phyloP scores from a whole-genome alignment of 352 stramenopile species.

The Lagenidium giganteum region DNA sequence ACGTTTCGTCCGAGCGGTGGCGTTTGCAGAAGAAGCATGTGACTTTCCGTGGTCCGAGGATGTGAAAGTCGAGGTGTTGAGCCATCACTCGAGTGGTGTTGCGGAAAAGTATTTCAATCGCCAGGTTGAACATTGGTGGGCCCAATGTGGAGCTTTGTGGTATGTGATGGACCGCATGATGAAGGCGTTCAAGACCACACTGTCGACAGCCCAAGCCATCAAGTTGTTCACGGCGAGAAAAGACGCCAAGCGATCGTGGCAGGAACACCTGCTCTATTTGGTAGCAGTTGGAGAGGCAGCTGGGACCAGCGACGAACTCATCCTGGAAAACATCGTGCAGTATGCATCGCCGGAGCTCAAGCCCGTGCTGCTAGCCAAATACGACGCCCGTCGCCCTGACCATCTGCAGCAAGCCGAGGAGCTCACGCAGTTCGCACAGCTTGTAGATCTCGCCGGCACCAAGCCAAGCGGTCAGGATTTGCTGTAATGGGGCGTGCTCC shows the following conservation, averaged over 20 bases:
- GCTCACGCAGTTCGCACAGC: constrained; percentile 3
- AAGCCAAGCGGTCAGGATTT: no score
- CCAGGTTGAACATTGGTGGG: constrained; percentile 2
- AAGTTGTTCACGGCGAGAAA: constrained; percentile 1
- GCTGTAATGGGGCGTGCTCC: no score
- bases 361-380: neutral
- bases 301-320: neutral
- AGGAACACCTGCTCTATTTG: constrained; percentile 7
- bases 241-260: neutral
- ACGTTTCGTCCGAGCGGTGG: neutral
- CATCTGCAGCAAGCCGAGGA: constrained; percentile 8
- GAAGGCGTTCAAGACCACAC: neutral
- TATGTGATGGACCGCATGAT: neutral
- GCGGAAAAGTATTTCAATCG: neutral
- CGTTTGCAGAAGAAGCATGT: neutral
- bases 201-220: neutral
- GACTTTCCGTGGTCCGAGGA: neutral
- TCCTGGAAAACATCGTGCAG: constrained; percentile 10
- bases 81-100: neutral
- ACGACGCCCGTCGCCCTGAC: neutral
- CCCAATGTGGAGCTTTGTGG: neutral
- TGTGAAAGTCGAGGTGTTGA: neutral
- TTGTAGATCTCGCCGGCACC: no score
- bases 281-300: constrained; percentile 1
- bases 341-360: constrained; percentile 1